Base-by-base conservation (phyloP, 306 rosid species). In the Cajanus cajan region DNA sequence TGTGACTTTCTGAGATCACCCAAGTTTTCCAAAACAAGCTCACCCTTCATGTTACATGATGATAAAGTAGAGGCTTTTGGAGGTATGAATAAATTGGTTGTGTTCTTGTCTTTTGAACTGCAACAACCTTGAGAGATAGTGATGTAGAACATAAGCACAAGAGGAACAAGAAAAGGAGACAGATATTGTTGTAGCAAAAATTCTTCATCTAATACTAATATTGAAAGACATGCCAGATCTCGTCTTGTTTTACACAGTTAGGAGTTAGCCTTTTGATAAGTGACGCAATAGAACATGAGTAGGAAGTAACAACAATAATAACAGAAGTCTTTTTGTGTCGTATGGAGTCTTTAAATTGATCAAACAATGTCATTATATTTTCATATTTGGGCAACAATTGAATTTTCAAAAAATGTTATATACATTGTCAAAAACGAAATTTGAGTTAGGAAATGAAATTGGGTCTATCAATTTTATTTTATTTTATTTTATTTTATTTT, bases 51-150 rank as follows among this genome's bases (percentile, higher is more conserved):
- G 73, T 55, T 18, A 37, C 36, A 18, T 34, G 83, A 62, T 24
- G 66, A 63, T 22, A 64, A 37, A 58, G 31, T 40, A 22, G 81
- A 68, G 70, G 48, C 76, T 65, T 66, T 54, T 8, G 16, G 43
- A 43, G 39, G 51, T 48, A 65, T 28, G 37, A 64, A 63, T 48
- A 39, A 24, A 48, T 59, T 59, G 4, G 66, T 28, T 59, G 66
- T 59, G 11, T 55, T 18, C 7, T 7, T 59, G 34, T 31, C 43
- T 55, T 22, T 9, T 67, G 45, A 5, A 33, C 18, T 68, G 55
- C 65, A 16, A 16, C 31, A 40, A 75, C 8, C 18, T 11, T 22
- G 39, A 19, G 41, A 44, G 58, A 55, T 68, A 16, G 45, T 76
- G 50, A 47, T 75, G 50, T 34, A 52, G 76, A 57, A 65, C 33